Conservation (phyloP, 2,329 filamentous ascomycete species). For the Phyllosticta capitalensis region DNA sequence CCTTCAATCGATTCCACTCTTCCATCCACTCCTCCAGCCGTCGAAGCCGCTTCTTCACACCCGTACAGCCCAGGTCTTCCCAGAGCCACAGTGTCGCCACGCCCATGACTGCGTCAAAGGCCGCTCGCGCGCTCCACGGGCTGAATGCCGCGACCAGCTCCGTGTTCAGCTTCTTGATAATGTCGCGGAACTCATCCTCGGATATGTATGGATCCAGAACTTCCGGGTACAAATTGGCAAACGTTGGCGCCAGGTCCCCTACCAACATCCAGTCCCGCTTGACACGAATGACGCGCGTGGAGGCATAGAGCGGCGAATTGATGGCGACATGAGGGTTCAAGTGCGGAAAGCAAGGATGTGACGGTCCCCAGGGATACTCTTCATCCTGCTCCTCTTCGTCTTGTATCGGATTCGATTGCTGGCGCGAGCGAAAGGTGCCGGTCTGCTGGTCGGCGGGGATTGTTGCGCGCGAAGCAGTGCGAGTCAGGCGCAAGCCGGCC, state of each 20-base stretch:
- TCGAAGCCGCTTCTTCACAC: constrained; percentile 60
- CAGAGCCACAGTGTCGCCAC: constrained; percentile 85
- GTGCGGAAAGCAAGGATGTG: constrained; percentile 91
- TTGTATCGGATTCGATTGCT: neutral
- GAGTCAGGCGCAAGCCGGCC: constrained; percentile 9
- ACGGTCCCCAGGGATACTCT: constrained; percentile 80
- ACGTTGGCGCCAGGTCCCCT: constrained; percentile 85
- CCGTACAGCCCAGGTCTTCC: constrained; percentile 78
- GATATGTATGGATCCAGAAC: constrained; percentile 79
- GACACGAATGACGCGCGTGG: constrained; percentile 84
- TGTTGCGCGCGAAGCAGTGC: constrained; percentile 9
- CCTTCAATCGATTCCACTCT: constrained; percentile 66
- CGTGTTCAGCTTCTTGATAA: constrained; percentile 75
- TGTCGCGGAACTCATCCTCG: constrained; percentile 74
- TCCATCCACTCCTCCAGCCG: constrained; percentile 74
- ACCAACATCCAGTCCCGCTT: constrained; percentile 82
- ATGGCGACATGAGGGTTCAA: constrained; percentile 82
- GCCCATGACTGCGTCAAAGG: constrained; percentile 70
- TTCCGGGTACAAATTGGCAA: constrained; percentile 91
- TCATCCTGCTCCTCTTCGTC: neutral
- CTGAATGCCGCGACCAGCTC: constrained; percentile 69
- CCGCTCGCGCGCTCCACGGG: constrained; percentile 66
- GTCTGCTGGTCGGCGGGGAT: constrained; percentile 3
- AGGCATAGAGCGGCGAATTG: constrained; percentile 61
- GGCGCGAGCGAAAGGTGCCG: constrained; percentile 3